A percentile compares a stretch with the other conserved stretches of the same genome.
Evolutionary conservation across 106 monocot genomes (phyloP).

Genomic region (Gastrodia elata): DNA sequence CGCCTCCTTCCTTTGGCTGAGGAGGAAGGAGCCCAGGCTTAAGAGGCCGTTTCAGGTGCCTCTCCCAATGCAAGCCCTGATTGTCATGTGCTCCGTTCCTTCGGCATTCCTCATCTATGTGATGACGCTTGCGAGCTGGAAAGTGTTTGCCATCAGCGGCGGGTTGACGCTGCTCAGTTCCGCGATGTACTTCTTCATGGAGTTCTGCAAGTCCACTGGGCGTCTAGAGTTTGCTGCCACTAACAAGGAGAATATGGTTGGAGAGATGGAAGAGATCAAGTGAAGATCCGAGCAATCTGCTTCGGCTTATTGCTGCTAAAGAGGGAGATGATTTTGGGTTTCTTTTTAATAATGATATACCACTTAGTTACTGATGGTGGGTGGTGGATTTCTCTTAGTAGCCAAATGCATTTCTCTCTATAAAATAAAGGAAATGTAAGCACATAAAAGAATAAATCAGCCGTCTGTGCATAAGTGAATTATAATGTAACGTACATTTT

Average conservation of each 20-base stretch:
- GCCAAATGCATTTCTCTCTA: too few relatives aligned
- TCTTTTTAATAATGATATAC: too few relatives aligned
- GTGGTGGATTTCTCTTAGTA: too few relatives aligned
- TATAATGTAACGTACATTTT: too few relatives aligned
- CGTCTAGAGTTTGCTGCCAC: slow-evolving; percentile 44
- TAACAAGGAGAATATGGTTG: slow-evolving; percentile 5
- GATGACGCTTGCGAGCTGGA: slow-evolving; percentile 53
- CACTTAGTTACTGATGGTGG: too few relatives aligned
- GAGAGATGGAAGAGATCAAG: slow-evolving; percentile 7
- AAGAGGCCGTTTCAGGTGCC: slow-evolving; percentile 73
- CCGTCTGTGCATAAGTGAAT: too few relatives aligned
- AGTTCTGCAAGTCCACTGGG: slow-evolving; percentile 28
- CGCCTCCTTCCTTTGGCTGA: slow-evolving; percentile 59
- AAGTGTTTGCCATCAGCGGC: slow-evolving; percentile 42
- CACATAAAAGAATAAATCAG: too few relatives aligned
- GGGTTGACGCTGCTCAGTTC: slow-evolving; percentile 41
- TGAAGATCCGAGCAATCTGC: not conserved
- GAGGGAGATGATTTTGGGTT: not conserved
- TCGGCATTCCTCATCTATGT: slow-evolving; percentile 61
- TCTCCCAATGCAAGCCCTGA: slow-evolving; percentile 28
- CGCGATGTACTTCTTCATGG: slow-evolving; percentile 37
- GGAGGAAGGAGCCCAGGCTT: slow-evolving; percentile 40
- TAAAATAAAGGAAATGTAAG: too few relatives aligned
- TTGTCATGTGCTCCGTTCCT: slow-evolving; percentile 60
- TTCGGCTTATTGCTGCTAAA: not conserved